Evolutionary conservation across 768 basidiomycete species (phyloP).

Genomic region (Psilocybe tampanensis): DNA sequence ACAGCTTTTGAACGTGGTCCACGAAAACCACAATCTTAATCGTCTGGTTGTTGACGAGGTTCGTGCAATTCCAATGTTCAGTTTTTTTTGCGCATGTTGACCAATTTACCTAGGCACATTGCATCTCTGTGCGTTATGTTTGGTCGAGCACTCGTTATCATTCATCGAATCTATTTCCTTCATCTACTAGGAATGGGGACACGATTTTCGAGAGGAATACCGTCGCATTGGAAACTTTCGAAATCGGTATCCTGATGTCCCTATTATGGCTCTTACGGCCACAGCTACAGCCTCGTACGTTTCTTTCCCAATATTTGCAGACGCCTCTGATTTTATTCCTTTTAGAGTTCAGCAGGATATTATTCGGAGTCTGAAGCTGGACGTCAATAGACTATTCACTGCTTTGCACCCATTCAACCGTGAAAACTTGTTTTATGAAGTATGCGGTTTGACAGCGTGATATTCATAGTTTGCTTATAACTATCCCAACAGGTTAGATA

Average conservation of each 20-base stretch:
- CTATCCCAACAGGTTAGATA: constrained; percentile 57
- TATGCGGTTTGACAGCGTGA: constrained; percentile 18
- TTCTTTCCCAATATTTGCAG: not conserved
- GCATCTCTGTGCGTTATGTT: constrained; percentile 71
- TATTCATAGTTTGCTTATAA: not conserved
- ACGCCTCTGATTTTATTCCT: not conserved
- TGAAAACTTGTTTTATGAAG: constrained; percentile 81
- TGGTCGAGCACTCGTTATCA: too few species aligned
- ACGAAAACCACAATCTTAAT: constrained; percentile 62
- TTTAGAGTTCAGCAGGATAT: constrained; percentile 77
- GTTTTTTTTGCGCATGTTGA: not conserved
- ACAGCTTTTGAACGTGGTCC: constrained; percentile 47
- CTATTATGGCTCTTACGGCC: constrained; percentile 88
- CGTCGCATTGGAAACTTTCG: constrained; percentile 73
- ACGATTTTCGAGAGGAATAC: constrained; percentile 79
- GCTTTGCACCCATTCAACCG: constrained; percentile 84
- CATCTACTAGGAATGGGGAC: constrained; percentile 73
- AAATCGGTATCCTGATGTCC: constrained; percentile 63
- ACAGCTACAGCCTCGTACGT: constrained; percentile 74
- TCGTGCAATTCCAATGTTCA: constrained; percentile 13
- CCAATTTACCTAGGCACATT: constrained; percentile 60
- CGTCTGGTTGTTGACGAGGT: constrained; percentile 85
- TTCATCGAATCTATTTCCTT: not conserved
- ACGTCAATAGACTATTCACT: constrained; percentile 52
- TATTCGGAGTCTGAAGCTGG: constrained; percentile 64